Evolutionary conservation across 768 basidiomycete species (phyloP).

Genomic region (Tylopilus plumbeoviolaceoides): DNA sequence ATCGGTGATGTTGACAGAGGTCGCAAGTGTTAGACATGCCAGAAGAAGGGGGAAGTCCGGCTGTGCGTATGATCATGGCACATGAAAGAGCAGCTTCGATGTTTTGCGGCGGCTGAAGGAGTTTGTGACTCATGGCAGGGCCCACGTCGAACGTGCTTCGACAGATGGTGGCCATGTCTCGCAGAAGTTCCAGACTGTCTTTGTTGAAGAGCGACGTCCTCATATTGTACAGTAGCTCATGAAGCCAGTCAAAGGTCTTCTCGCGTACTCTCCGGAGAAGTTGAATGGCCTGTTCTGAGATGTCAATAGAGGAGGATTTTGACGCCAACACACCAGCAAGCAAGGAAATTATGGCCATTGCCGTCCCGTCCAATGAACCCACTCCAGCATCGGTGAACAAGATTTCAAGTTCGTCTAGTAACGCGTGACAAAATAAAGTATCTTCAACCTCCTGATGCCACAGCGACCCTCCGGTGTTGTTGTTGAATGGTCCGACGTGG

Average conservation of each 20-base stretch:
- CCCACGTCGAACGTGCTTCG: conserved; percentile 32
- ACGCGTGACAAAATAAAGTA: conserved; percentile 11
- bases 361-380: too few species aligned
- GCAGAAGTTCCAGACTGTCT: conserved; percentile 13
- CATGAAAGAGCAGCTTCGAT: conserved; percentile 22
- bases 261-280: too few species aligned
- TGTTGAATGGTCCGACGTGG: conserved; percentile 36
- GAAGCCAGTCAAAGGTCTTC: too few species aligned
- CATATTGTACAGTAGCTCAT: too few species aligned
- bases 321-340: too few species aligned
- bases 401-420: too few species aligned
- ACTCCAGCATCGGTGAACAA: too few species aligned
- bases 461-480: not conserved
- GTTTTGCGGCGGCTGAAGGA: conserved; percentile 21
- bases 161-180: conserved; percentile 38
- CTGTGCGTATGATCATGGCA: conserved; percentile 27
- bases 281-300: too few species aligned
- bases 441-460: conserved; percentile 41
- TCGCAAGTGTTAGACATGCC: not conserved
- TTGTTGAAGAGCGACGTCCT: too few species aligned
- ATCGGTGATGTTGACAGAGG: not conserved
- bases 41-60: conserved; percentile 4
- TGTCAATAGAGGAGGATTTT: too few species aligned
- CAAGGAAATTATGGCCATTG: too few species aligned
- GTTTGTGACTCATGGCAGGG: not conserved